Base-by-base conservation (phyloP, 2,329 filamentous ascomycete species). In the Blastomyces percursus region DNA sequence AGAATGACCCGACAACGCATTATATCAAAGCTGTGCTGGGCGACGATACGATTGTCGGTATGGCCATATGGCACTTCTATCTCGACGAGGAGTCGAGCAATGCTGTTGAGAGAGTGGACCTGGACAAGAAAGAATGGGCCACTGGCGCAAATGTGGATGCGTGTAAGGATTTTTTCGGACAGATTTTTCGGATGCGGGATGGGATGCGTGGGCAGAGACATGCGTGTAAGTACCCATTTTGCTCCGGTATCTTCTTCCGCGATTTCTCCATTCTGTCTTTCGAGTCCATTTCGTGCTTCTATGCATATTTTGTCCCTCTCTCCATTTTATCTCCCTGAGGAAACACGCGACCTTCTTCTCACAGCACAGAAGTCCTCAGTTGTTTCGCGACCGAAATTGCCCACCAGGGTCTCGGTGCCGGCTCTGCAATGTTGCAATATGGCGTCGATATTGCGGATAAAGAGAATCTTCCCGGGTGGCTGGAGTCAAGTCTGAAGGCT, bases 321-420 rank as follows among this genome's bases (percentile, higher is more conserved):
- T 19, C 52, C 27, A 38, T 32, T 38, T 35, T 55, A 21, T 38
- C n/a, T 21, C 3, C 7, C 16, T 38, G 8, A n/a, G 48, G 48
- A 51, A 51, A 27, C 35, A 42, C 21, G 27, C 7, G 21, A 19
- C 35, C 12, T 27, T 42, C 14, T 58, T 58, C 57, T 48, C 21
- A 59, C 27, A 48, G 16, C 8, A 35, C 9, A 32, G 11, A 14
- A 59, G 75, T 73, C 56, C 67, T 77, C 6, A 64, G 67, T 2
- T 42, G 69, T 1, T 69, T 78, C 5, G 68, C 70, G 6, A 75
- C 74, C 11, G 68, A 73, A n/a, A 69, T 68, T 0, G 65, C 67
- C 19, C 71, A 66, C 61, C 69, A 72, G 50, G 65, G 71, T 1
- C 65, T 64, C 42, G 71, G 71, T 6, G 62, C 72, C 21, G 72